Conservation (phyloP, 257 asterid species). For the Solanum corneliomulleri region DNA sequence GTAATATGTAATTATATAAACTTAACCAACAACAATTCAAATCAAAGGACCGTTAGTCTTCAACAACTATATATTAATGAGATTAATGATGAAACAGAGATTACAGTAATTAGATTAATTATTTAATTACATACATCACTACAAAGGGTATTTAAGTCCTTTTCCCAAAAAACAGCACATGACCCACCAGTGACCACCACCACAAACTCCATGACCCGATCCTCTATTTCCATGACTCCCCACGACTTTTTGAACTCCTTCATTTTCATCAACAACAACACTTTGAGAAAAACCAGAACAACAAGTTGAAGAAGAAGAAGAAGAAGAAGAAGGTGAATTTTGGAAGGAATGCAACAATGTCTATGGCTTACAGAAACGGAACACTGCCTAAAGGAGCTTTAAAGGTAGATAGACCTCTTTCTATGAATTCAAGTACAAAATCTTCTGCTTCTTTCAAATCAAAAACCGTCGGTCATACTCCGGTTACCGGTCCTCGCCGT, state of each 20-base stretch:
- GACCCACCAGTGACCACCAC: constrained; percentile 11
- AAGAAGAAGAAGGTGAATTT: background rate
- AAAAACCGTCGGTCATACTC: constrained; percentile 14
- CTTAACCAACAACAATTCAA: background rate
- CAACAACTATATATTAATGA: background rate
- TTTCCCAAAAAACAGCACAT: background rate
- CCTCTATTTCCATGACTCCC: constrained; percentile 1
- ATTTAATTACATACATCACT: background rate
- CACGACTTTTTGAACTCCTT: constrained; percentile 6
- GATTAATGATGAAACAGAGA: background rate
- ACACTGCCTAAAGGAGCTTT: constrained; percentile 21
- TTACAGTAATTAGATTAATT: background rate
- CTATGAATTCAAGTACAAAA: constrained; percentile 24
- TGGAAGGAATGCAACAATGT: constrained; percentile 22
- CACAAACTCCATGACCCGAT: background rate
- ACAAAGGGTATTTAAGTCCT: background rate
- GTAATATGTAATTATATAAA: background rate
- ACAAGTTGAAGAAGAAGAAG: background rate
- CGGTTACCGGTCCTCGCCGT: constrained; percentile 31
- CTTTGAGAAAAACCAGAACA: background rate
- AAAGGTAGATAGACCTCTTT: constrained; percentile 25
- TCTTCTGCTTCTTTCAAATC: constrained; percentile 40
- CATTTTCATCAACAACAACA: background rate
- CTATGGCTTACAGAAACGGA: constrained; percentile 39
- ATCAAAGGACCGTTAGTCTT: background rate